These are phyloP conservation scores for Triticum turgidum DNA, from an alignment of 176 grass and related monocot genomes.

Conservation along the genomic window DNA sequence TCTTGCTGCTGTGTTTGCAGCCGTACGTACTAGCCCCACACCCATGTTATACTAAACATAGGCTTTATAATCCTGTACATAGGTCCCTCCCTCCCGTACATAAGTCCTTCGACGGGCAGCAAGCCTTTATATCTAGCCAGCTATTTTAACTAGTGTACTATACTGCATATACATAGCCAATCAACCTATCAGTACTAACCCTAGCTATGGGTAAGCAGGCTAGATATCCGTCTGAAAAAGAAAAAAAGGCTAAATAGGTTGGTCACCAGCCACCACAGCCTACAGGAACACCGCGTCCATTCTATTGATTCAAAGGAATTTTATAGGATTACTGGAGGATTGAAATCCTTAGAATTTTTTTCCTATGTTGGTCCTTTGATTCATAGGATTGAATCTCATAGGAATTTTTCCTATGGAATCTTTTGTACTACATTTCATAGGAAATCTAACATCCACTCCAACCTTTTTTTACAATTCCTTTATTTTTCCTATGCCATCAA, in stretches of 20 bases:
- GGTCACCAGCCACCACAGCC: neutral
- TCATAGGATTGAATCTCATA: too few relatives aligned
- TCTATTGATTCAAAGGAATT: too few relatives aligned
- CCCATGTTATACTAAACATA: constrained; percentile 42
- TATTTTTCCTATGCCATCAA: too few relatives aligned
- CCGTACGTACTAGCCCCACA: neutral
- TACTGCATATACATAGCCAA: constrained; percentile 34
- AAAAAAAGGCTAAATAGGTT: neutral
- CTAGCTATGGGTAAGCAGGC: constrained; percentile 14
- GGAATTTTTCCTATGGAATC: too few relatives aligned
- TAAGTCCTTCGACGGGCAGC: constrained; percentile 18
- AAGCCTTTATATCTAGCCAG: constrained; percentile 28
- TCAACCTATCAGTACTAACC: constrained; percentile 24
- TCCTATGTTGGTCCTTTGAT: too few relatives aligned
- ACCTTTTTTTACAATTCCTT: too few relatives aligned
- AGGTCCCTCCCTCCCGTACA: constrained; percentile 13
- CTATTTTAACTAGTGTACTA: constrained; percentile 20
- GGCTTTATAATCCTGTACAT: constrained; percentile 17
- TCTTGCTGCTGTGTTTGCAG: constrained; percentile 23
- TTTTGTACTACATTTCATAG: too few relatives aligned
- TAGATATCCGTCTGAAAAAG: neutral
- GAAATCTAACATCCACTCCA: too few relatives aligned
- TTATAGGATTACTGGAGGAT: too few relatives aligned
- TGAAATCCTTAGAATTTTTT: too few relatives aligned
- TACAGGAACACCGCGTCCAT: constrained; percentile 17